These are phyloP conservation scores for Patellaria atrata DNA, from an alignment of 495 filamentous ascomycete species.

Conservation along the genomic window DNA sequence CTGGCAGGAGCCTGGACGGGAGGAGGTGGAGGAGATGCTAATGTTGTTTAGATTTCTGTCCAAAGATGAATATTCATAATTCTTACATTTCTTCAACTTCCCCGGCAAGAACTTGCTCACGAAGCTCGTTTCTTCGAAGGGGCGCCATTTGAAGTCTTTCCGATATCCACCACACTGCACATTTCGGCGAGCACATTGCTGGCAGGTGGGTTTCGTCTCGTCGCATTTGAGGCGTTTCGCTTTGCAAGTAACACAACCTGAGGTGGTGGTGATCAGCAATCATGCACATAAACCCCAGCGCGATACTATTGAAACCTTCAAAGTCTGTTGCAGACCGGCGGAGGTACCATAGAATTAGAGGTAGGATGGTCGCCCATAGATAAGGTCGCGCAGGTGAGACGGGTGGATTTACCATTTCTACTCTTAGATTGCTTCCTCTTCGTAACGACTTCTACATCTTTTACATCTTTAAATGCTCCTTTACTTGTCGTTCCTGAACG, in stretches of 20 bases:
- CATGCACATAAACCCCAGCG: constrained; percentile 2
- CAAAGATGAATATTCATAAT: neutral
- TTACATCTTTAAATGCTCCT: constrained; percentile 3
- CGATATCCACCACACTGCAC: constrained; percentile 66
- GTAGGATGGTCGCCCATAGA: neutral
- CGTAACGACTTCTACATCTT: constrained; percentile 16
- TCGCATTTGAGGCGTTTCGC: constrained; percentile 71
- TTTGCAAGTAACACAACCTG: constrained; percentile 73
- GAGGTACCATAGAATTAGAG: no score
- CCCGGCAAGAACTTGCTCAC: constrained; percentile 31
- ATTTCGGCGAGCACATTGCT: constrained; percentile 56
- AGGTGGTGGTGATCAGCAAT: constrained; percentile 20
- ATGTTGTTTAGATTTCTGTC: neutral
- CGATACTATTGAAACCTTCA: constrained; percentile 1
- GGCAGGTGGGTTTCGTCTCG: constrained; percentile 60
- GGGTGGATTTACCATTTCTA: constrained; percentile 51
- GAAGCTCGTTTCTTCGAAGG: constrained; percentile 55
- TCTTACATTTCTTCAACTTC: constrained; percentile 38
- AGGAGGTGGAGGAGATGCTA: constrained; percentile 10
- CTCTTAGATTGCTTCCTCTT: constrained; percentile 75
- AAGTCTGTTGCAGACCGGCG: neutral
- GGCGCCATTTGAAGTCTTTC: constrained; percentile 74
- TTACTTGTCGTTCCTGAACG: constrained; percentile 7
- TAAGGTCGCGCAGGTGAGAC: constrained; percentile 5
- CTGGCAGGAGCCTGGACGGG: constrained; percentile 2